phyloP scores from a whole-genome alignment of 257 asterid genomes.

The Fraxinus anomala region DNA sequence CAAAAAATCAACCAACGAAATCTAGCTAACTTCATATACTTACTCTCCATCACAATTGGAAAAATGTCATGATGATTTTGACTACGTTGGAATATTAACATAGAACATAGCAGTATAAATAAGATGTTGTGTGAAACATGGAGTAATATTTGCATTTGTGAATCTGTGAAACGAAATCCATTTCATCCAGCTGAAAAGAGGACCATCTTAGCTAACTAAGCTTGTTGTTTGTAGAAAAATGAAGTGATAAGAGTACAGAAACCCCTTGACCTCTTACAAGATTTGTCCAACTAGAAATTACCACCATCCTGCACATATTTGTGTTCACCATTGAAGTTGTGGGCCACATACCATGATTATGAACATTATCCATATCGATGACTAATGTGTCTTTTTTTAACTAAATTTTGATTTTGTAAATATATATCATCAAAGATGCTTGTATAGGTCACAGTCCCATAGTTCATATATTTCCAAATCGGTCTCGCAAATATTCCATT shows the following conservation, averaged over 20 bases:
- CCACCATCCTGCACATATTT: neutral
- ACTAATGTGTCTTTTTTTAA: no score
- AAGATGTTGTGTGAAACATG: neutral
- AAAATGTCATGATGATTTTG: neutral
- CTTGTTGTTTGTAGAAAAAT: neutral
- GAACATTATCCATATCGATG: neutral
- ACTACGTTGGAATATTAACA: neutral
- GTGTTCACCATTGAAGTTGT: neutral
- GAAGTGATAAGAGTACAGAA: neutral
- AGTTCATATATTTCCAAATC: neutral
- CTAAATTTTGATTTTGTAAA: neutral
- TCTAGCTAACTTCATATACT: no score
- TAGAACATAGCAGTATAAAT: neutral
- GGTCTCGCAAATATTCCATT: neutral
- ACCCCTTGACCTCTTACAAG: neutral
- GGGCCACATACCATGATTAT: neutral
- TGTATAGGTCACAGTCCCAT: neutral
- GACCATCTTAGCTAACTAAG: neutral
- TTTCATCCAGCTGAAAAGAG: neutral
- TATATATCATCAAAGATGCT: neutral
- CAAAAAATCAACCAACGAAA: no score
- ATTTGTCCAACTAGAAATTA: neutral
- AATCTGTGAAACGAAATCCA: neutral
- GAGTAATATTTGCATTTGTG: neutral
- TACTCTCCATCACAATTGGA: neutral